Percentiles rank a stretch among this genome's conserved stretches.
These are phyloP conservation scores for Fusarium brevicatenulatum DNA, from an alignment of 2,329 filamentous ascomycete species.

Conservation along the genomic window DNA sequence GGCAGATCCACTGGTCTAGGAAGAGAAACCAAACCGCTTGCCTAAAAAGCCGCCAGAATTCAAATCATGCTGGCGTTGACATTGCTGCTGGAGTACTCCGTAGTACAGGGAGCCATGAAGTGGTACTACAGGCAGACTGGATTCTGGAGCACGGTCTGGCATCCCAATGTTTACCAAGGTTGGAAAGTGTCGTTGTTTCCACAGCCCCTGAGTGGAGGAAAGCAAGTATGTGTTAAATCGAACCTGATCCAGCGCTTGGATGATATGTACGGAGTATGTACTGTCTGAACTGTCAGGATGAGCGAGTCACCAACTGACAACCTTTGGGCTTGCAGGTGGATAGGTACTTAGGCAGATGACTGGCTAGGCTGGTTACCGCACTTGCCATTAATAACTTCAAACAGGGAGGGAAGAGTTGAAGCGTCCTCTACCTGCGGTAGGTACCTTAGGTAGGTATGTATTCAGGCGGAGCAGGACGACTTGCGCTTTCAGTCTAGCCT, in stretches of 20 bases:
- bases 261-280: background rate
- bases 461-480: constrained; percentile 7
- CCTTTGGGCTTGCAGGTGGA: constrained; percentile 6
- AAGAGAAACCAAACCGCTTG: constrained; percentile 13
- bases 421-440: background rate
- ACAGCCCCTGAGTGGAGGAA: constrained; percentile 31
- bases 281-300: background rate
- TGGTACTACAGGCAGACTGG: background rate
- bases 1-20: constrained; percentile 19
- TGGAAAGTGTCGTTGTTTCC: constrained; percentile 18
- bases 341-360: background rate
- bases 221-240: background rate
- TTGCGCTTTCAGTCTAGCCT: background rate
- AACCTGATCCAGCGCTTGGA: constrained; percentile 17
- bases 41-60: constrained; percentile 9
- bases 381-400: background rate
- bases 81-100: background rate
- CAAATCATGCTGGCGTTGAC: constrained; percentile 5
- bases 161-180: constrained; percentile 10
- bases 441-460: background rate
- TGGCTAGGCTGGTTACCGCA: constrained; percentile 1
- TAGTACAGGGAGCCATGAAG: constrained; percentile 10
- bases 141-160: constrained; percentile 5
- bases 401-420: background rate
- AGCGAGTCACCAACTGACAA: constrained; percentile 8